Base-by-base conservation (phyloP, 2,329 filamentous ascomycete genomes). In the Hymenotorrendiella dingleyae region DNA sequence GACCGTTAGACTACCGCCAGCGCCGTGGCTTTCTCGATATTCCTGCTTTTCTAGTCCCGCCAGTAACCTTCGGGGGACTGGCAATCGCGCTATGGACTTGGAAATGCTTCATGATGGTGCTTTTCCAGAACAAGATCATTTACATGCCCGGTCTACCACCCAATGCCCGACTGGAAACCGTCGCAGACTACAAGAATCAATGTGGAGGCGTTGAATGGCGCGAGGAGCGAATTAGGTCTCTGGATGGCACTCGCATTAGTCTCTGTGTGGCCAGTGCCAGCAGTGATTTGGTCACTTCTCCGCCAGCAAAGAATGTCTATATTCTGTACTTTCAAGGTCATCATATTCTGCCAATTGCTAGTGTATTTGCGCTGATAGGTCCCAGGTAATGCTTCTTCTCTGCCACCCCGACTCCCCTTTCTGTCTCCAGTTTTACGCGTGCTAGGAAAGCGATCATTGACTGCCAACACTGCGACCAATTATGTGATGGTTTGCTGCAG, bases 121-220 rank as follows among this genome's bases (percentile, higher is more conserved):
- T 84, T 4, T 84, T 89, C 59, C 86, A 90, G 64, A 86, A 90
- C 57, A 82, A 83, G 58, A 86, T 90, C 58, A 84, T 90, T 46
- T 90, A 89, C 64, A 87, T 88, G 68, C 83, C 85, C 0, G 83
- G 82, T 34, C 64, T 89, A 38, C 84, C 84, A 14, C 84, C 84
- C 2, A 83, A 83, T 56, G 72, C 84, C 0, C 73, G 84, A 12
- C 70, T 73, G 19, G 82, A 89, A 65, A 78, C 66, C 43, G 81
- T 90, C 27, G 65, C 67, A 3, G 77, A 84, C 53, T 88, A 86
- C 57, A 67, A 67, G 20, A 59, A 62, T 4, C 68, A 74, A 27
- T 86, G 81, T 50, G 67, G 65, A 20, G 78, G 78, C 0, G 67
- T 89, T n/a, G 46, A 58, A 28, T 91, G 86, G 86, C 62, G 68